These are phyloP conservation scores for Babesia caballi DNA, from an alignment of 169 alveolate species.

Conservation along the genomic window DNA sequence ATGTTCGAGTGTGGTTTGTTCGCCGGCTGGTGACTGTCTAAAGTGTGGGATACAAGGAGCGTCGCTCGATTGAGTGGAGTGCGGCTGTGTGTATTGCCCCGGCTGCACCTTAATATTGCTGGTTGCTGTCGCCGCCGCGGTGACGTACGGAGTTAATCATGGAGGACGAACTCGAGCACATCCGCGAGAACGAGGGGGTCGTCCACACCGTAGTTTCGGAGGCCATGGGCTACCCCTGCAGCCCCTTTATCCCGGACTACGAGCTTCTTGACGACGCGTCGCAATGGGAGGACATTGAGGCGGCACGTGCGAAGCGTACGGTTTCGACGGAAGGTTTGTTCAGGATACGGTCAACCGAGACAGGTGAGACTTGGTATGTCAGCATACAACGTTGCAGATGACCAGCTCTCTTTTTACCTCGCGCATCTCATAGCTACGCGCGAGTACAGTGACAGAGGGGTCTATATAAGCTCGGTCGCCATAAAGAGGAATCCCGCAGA, in stretches of 20 bases:
- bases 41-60: too few relatives aligned
- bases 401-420: slow-evolving; percentile 1
- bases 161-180: neutral
- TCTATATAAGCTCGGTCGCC: slow-evolving; percentile 24
- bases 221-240: slow-evolving; percentile 39
- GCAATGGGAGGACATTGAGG: slow-evolving; percentile 34
- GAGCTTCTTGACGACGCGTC: slow-evolving; percentile 27
- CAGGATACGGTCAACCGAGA: slow-evolving; percentile 8
- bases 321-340: slow-evolving; percentile 2
- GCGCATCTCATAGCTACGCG: neutral
- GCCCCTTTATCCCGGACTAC: slow-evolving; percentile 29
- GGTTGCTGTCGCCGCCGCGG: too few relatives aligned
- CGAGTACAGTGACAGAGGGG: slow-evolving; percentile 58
- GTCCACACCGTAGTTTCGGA: slow-evolving; percentile 23
- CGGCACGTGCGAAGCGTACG: neutral
- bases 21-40: too few relatives aligned
- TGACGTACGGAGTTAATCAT: too few relatives aligned
- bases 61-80: too few relatives aligned
- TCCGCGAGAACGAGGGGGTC: slow-evolving; percentile 53
- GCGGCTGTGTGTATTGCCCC: too few relatives aligned
- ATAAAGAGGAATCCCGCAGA: slow-evolving; percentile 52
- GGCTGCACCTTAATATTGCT: too few relatives aligned
- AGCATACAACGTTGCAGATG: neutral
- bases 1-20: too few relatives aligned
- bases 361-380: neutral